phyloP scores from a whole-genome alignment of 768 basidiomycete species.

The Astraeus odoratus region DNA sequence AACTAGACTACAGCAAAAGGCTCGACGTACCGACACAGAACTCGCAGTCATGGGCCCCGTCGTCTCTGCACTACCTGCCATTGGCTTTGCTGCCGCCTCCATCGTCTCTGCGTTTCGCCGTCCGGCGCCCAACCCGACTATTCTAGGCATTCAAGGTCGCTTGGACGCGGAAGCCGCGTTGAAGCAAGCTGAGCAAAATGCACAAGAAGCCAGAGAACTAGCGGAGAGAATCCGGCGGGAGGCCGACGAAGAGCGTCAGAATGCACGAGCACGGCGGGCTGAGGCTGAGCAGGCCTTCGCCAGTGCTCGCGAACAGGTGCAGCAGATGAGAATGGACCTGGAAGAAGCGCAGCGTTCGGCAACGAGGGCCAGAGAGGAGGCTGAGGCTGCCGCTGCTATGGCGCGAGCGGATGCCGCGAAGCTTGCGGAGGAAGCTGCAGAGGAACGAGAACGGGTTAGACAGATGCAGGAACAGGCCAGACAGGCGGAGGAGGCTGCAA shows the following conservation, averaged over 20 bases:
- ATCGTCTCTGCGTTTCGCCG: not conserved
- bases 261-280: not conserved
- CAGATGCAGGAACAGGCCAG: constrained; percentile 13
- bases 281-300: not conserved
- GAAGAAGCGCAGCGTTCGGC: constrained; percentile 3
- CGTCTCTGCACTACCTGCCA: not conserved
- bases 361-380: not conserved
- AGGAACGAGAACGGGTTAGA: constrained; percentile 5
- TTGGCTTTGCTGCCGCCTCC: not conserved
- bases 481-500: constrained; percentile 6
- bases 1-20: too few species aligned
- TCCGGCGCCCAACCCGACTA: not conserved
- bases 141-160: not conserved
- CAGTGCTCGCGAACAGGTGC: not conserved
- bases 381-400: not conserved
- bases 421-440: constrained; percentile 1
- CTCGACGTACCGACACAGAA: too few species aligned
- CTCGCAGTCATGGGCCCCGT: constrained; percentile 1
- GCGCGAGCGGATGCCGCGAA: not conserved
- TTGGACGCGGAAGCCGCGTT: constrained; percentile 1
- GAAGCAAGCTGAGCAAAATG: constrained; percentile 1
- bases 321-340: not conserved
- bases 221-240: not conserved
- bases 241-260: not conserved
- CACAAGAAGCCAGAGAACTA: not conserved